Conservation (phyloP, 1,284 basidiomycete species). For the Lentinula novae-zelandiae region DNA sequence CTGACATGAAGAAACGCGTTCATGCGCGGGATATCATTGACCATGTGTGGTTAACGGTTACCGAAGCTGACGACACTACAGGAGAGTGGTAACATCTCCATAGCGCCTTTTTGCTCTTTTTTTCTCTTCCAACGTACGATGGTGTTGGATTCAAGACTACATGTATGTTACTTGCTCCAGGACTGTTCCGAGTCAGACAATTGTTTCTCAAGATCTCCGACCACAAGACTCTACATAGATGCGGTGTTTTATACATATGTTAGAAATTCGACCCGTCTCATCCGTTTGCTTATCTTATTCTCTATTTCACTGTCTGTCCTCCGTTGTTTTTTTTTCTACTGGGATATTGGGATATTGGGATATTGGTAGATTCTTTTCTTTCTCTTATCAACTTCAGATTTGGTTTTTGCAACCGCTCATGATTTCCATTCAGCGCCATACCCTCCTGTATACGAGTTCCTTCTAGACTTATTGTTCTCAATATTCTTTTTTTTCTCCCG, state of each 20-base stretch:
- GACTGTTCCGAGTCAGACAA: background rate
- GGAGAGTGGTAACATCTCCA: constrained; percentile 40
- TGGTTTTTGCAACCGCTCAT: background rate
- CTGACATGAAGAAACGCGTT: constrained; percentile 67
- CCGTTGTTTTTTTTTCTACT: background rate
- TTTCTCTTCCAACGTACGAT: too few species aligned
- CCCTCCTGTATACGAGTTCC: background rate
- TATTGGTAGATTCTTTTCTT: background rate
- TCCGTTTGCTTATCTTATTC: background rate
- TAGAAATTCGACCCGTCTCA: background rate
- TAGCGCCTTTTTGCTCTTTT: background rate
- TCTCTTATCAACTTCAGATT: background rate
- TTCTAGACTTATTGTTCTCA: background rate
- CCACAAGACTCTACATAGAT: background rate
- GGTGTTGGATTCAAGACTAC: too few species aligned
- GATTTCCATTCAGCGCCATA: background rate
- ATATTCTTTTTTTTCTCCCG: background rate
- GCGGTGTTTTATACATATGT: background rate
- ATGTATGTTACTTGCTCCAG: too few species aligned
- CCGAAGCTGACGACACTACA: constrained; percentile 39
- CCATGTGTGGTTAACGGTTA: constrained; percentile 69
- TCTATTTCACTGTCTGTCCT: background rate
- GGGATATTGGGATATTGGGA: background rate
- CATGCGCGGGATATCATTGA: constrained; percentile 71
- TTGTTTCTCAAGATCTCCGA: background rate